Base-by-base conservation (phyloP, 2,329 filamentous ascomycete genomes). In the Colletotrichum musae region DNA sequence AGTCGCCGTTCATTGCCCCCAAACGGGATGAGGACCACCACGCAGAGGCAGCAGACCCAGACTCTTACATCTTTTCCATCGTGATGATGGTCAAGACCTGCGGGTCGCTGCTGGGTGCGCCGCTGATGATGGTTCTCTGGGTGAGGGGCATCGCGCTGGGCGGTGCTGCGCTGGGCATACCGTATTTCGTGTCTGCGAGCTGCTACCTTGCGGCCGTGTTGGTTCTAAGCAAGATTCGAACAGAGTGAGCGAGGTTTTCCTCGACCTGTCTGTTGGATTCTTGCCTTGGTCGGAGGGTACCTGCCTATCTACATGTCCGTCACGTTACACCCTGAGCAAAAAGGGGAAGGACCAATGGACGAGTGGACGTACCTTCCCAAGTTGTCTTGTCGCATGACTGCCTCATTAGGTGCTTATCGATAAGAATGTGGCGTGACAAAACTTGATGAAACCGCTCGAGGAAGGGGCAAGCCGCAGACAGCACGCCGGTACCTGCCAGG, bases 81-180 rank as follows among this genome's bases (percentile, higher is more conserved):
- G 83, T 85, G 15, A 86, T 86, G 84, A 77, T 87, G 72, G 78
- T 85, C 2, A 84, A 85, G 74, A 85, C 84, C 0, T 75, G 83
- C 0, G 85, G 84, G 4, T 84, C 84, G 6, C 76, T 87, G 10
- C 65, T 86, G 0, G 85, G 85, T 0, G 83, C 84, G 2, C 83
- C 83, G 0, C 72, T 84, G 9, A 86, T 86, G 83, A 83, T 84
- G 3, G 69, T 77, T 1, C 61, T 85, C 2, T 87, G 85, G 85
- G 81, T 86, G 5, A 72, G 73, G n/a, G 84, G 83, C 2, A 82
- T 87, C 15, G 74, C 75, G 0, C 70, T 80, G 0, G 81, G 81
- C 1, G 80, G 78, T 10, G 71, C 68, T n/a, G 68, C 68, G 4
- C 15, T 70, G 15, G 83, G 82, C 0, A 66, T 80, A 64, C 83